Evolutionary conservation across 148 eudicot genomes (phyloP).

Genomic region (Vaccinium myrtillus): DNA sequence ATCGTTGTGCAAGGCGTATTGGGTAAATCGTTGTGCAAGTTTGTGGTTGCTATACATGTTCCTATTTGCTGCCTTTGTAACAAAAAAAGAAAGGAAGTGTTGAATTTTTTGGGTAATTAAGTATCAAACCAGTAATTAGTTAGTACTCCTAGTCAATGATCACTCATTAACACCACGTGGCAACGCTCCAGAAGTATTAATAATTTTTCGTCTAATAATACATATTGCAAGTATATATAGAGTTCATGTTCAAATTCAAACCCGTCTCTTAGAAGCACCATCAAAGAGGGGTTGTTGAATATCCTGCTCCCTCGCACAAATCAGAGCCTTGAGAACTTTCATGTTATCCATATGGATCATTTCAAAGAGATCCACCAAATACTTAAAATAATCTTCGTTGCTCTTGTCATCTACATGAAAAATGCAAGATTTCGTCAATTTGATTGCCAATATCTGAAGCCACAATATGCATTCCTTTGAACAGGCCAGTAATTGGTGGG

Average conservation of each 20-base stretch:
- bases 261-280: slow-evolving; percentile 49
- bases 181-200: no score
- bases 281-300: slow-evolving; percentile 63
- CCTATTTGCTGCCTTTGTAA: no score
- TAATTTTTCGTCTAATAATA: no score
- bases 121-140: no score
- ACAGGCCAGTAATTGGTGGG: not conserved
- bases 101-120: no score
- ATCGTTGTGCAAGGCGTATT: no score
- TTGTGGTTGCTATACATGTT: no score
- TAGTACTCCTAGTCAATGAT: no score
- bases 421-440: not conserved
- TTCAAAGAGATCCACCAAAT: slow-evolving; percentile 44
- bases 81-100: no score
- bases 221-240: not conserved
- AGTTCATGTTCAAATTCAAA: slow-evolving; percentile 15
- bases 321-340: slow-evolving; percentile 49
- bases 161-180: no score
- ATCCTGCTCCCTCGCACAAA: slow-evolving; percentile 37
- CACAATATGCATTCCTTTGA: not conserved
- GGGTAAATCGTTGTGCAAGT: no score
- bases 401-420: slow-evolving; percentile 53
- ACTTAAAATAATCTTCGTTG: slow-evolving; percentile 47
- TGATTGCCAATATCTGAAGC: not conserved
- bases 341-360: slow-evolving; percentile 69